Evolutionary conservation across 139 green algal genomes (phyloP), one percentile per base, ranked within the genome.

Genomic region (Pleodorina starrii): DNA sequence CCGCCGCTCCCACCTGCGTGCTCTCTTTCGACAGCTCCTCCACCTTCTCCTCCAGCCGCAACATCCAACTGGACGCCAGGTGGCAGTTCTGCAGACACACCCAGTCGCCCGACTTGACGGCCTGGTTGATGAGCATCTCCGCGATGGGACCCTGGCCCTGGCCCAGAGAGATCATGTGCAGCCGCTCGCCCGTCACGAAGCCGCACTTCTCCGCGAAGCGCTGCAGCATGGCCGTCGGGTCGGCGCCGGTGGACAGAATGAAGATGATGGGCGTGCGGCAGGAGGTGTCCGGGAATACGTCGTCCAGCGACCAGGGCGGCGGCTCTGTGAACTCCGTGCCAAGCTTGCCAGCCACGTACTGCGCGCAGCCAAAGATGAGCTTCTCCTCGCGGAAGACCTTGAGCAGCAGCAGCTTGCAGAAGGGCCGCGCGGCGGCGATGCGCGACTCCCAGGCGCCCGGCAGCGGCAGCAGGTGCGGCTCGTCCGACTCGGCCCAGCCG

Each of bases 41-140:
- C 86, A 94, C 92, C 80, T 89, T 84, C 66, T 92, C 80, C 75
- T 95, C 92, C n/a, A 96, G 90, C 69, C 92, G 83, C 25, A 94
- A 86, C 96, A 98, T 98, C 96, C 96, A 98, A 27, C 80, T 94
- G n/a, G 84, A 93, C 1, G 96, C 96, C 42, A 98, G 91, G 94
- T 98, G 96, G 92, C 96, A 98, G 91, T 98, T 98, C 94, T 98
- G 96, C 68, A 98, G 93, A 91, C 94, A 97, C 82, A 98, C 94
- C 96, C 96, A 98, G 90, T 97, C 92, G 14, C 96, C 96, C 5
- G 35, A 87, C 48, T 90, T 92, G 42, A 90, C 87, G 0, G 95
- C 96, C 84, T 96, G 90, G 42, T 87, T 76, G 23, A 98, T 94
- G 11, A 95, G 90, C 87, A 92, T 94, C 89, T 96, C 93, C 5